Base-by-base conservation (phyloP, 257 asterid genomes). In the Solanum pimpinellifolium region DNA sequence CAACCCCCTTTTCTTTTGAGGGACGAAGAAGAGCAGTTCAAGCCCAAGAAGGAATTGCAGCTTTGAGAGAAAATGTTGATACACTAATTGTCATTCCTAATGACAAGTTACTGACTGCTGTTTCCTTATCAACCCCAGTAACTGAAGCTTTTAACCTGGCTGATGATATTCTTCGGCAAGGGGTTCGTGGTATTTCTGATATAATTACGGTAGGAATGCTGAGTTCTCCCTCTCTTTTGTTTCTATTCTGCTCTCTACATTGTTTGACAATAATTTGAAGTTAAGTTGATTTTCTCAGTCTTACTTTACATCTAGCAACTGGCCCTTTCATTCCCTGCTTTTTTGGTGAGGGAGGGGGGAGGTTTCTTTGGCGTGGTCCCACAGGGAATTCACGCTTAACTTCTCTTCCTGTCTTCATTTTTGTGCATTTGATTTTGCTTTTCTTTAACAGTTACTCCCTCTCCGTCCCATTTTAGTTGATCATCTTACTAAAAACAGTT, bases 91-190 rank as follows among this genome's bases (percentile, higher is more conserved):
- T 96, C 87, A 96, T 96, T 89, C 98, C 99, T 88, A 95, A 96
- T 87, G 99, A 96, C 91, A 96, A 94, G 92, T 89, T 95, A 87
- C 90, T 95, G 84, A 94, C 96, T 69, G 98, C 98, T 41, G 98
- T 96, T 89, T 94, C 99, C 89, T 91, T 97, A 89, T 95, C 99
- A 87, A 96, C 99, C 23, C 99, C 99, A 65, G 98, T 96, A 47
- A 95, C 98, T 42, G 99, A 96, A 90, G 99, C 99, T 35, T 96
- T 96, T 92, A 94, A 94, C 93, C 94, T 96, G 87, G 99, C 99
- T 89, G 99, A 94, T 94, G 98, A 96, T 89, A 94, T 94, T 89
- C 98, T 96, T 87, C 94, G 98, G 41, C 99, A 95, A 93, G 98
- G 99, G 74, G 98, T 96, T 87, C 98, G 98, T 90, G 98, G 99